Evolutionary conservation across 2,329 filamentous ascomycete genomes (phyloP).

Genomic region (Tympanopsis confertula): DNA sequence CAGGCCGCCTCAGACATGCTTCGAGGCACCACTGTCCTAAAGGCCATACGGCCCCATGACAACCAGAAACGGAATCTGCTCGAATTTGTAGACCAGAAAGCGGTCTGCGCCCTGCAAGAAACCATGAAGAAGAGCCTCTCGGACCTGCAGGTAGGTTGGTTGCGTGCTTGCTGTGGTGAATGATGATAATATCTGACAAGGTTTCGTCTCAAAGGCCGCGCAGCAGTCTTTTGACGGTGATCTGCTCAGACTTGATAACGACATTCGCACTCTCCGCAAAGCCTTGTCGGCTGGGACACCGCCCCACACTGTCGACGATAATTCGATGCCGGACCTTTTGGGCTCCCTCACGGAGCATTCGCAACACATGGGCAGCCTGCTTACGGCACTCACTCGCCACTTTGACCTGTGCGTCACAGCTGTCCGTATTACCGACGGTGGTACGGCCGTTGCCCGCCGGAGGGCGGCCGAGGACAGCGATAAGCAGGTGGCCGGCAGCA

Average conservation of each 20-base stretch:
- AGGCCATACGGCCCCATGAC: neutral
- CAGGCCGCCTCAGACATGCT: neutral
- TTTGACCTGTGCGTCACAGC: slow-evolving; percentile 90
- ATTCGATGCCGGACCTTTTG: slow-evolving; percentile 39
- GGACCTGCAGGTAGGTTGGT: neutral
- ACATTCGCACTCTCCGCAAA: slow-evolving; percentile 55
- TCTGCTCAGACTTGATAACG: slow-evolving; percentile 62
- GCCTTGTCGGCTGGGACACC: slow-evolving; percentile 32
- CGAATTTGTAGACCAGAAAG: neutral
- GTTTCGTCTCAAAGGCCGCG: slow-evolving; percentile 30
- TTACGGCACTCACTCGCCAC: slow-evolving; percentile 72
- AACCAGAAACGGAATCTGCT: neutral
- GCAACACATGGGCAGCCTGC: slow-evolving; percentile 68
- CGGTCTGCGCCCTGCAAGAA: neutral
- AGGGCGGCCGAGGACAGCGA: slow-evolving; percentile 54
- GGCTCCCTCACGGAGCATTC: slow-evolving; percentile 61
- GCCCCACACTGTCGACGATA: slow-evolving; percentile 18
- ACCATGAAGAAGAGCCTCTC: neutral
- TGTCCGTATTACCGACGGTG: slow-evolving; percentile 78
- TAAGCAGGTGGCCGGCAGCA: slow-evolving; percentile 20
- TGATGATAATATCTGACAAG: slow-evolving; percentile 6
- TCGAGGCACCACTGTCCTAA: neutral
- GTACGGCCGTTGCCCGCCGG: slow-evolving; percentile 54
- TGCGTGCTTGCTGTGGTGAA: too few relatives aligned
- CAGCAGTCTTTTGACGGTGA: slow-evolving; percentile 68